Conservation (phyloP, 768 basidiomycete genomes). For the Tylopilus felleus region DNA sequence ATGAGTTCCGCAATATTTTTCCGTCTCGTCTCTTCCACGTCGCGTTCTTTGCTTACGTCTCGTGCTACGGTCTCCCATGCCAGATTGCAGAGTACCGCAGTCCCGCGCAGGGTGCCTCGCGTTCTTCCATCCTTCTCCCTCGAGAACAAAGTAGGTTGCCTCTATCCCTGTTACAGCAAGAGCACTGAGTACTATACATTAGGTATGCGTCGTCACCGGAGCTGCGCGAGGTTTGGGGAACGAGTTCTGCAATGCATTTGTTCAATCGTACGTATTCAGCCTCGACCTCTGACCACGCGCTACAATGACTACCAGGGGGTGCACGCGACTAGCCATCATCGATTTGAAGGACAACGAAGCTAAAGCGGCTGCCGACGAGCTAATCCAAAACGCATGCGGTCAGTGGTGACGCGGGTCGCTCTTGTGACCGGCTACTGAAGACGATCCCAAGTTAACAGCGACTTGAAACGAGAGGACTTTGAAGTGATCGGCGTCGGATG, state of each 20-base stretch:
- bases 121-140: slow-evolving; percentile 77
- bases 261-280: slow-evolving; percentile 58
- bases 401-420: slow-evolving; percentile 25
- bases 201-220: slow-evolving; percentile 93
- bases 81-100: slow-evolving; percentile 29
- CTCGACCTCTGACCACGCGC: not conserved
- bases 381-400: slow-evolving; percentile 54
- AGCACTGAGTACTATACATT: not conserved
- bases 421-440: slow-evolving; percentile 26
- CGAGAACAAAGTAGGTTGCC: slow-evolving; percentile 57
- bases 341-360: slow-evolving; percentile 77
- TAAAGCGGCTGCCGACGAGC: slow-evolving; percentile 62
- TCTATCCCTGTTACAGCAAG: not conserved
- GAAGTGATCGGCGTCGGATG: slow-evolving; percentile 76
- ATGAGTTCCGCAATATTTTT: slow-evolving; percentile 32
- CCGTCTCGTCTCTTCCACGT: slow-evolving; percentile 17
- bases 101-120: slow-evolving; percentile 33
- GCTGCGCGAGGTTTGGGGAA: slow-evolving; percentile 89
- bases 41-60: slow-evolving; percentile 12
- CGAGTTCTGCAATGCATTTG: slow-evolving; percentile 87
- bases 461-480: slow-evolving; percentile 52
- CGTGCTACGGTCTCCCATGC: slow-evolving; percentile 6
- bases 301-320: slow-evolving; percentile 53
- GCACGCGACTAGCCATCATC: slow-evolving; percentile 73
- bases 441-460: slow-evolving; percentile 49